phyloP scores from a whole-genome alignment of 257 asterid genomes.

The Rhazya stricta region DNA sequence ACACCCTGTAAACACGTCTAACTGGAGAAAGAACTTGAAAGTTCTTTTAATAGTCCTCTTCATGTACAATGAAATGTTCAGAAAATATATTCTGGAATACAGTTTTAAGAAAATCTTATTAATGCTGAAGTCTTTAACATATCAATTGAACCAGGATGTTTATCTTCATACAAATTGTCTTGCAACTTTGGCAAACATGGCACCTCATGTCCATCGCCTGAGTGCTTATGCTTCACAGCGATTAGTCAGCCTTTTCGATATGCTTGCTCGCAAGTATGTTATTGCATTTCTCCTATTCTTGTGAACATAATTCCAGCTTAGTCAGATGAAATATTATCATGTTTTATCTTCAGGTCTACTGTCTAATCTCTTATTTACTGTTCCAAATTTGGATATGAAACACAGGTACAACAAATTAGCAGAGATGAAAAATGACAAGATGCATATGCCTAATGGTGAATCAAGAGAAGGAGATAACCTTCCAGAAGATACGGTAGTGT shows the following conservation, averaged over 20 bases:
- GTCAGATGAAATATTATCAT: neutral
- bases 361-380: constrained; percentile 1
- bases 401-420: constrained; percentile 93
- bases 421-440: constrained; percentile 72
- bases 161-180: constrained; percentile 92
- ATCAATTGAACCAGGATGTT: constrained; percentile 60
- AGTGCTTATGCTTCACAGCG: constrained; percentile 92
- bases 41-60: neutral
- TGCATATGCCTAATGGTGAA: constrained; percentile 51
- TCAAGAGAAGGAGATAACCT: constrained; percentile 56
- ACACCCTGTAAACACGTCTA: neutral
- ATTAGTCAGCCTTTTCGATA: constrained; percentile 92
- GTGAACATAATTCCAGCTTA: neutral
- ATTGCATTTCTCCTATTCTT: constrained; percentile 9
- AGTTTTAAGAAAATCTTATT: constrained; percentile 1
- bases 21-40: neutral
- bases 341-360: neutral
- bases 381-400: constrained; percentile 9
- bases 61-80: neutral
- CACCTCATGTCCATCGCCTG: constrained; percentile 81
- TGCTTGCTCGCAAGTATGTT: constrained; percentile 97
- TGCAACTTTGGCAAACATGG: constrained; percentile 91
- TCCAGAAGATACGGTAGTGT: constrained; percentile 67
- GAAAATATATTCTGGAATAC: neutral
- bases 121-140: constrained; percentile 16